Evolutionary conservation across 2,329 filamentous ascomycete genomes (phyloP).

Genomic region (Pseudogymnoascus sp.): DNA sequence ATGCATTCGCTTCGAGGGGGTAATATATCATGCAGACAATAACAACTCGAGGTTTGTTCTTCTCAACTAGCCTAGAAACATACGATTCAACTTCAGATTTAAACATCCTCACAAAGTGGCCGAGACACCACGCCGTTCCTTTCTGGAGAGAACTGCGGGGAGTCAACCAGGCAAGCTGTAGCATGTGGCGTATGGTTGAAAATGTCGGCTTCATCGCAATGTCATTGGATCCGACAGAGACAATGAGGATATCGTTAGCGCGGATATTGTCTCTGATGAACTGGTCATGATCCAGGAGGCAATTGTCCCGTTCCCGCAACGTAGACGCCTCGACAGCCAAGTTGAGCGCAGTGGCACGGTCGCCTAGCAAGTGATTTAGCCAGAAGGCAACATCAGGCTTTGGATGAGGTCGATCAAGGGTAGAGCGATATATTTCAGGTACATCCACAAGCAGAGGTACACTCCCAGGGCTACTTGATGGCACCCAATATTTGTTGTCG

Average conservation of each 20-base stretch:
- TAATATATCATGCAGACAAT: slow-evolving; percentile 21
- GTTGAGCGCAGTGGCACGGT: slow-evolving; percentile 17
- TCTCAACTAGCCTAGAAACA: slow-evolving; percentile 15
- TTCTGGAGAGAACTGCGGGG: slow-evolving; percentile 14
- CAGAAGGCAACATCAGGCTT: slow-evolving; percentile 21
- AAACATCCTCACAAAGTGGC: slow-evolving; percentile 18
- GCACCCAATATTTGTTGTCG: slow-evolving; percentile 21
- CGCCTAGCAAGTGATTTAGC: slow-evolving; percentile 19
- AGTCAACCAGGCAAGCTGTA: slow-evolving; percentile 20
- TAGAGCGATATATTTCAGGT: slow-evolving; percentile 18
- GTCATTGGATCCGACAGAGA: slow-evolving; percentile 20
- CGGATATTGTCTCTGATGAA: slow-evolving; percentile 20
- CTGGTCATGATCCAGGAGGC: slow-evolving; percentile 17
- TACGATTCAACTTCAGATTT: slow-evolving; percentile 18
- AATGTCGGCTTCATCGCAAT: slow-evolving; percentile 20
- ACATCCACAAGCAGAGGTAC: slow-evolving; percentile 17
- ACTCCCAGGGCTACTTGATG: slow-evolving; percentile 16
- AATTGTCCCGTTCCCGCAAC: slow-evolving; percentile 13
- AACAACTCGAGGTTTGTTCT: slow-evolving; percentile 17
- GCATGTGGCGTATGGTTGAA: slow-evolving; percentile 17
- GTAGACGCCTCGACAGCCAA: slow-evolving; percentile 19
- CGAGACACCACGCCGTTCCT: slow-evolving; percentile 17
- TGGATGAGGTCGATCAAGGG: slow-evolving; percentile 17
- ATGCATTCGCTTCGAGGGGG: slow-evolving; percentile 16
- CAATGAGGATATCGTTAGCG: slow-evolving; percentile 18